Evolutionary conservation across 2,329 filamentous ascomycete genomes (phyloP).

Genomic region (Xylariaceae sp.): DNA sequence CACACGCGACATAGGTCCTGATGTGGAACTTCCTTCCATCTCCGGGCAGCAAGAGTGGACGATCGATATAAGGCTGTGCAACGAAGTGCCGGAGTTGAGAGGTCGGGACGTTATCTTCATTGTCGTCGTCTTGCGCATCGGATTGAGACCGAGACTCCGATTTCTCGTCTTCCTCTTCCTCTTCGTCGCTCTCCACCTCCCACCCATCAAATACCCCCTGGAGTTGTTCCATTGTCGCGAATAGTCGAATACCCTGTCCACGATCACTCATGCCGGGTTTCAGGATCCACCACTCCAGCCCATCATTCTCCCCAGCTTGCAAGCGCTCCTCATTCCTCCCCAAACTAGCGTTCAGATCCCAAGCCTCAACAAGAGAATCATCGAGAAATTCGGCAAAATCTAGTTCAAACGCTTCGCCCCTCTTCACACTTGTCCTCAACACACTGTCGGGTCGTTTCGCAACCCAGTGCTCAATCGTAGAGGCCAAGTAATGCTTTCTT

Average conservation of each 20-base stretch:
- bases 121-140: slow-evolving; percentile 26
- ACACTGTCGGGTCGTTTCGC: slow-evolving; percentile 75
- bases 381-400: slow-evolving; percentile 97
- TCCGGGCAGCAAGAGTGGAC: slow-evolving; percentile 69
- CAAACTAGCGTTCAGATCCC: slow-evolving; percentile 78
- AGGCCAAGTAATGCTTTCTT: slow-evolving; percentile 88
- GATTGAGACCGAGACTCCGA: slow-evolving; percentile 2
- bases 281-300: slow-evolving; percentile 94
- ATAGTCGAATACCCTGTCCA: slow-evolving; percentile 88
- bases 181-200: slow-evolving; percentile 65
- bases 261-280: slow-evolving; percentile 98
- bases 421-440: slow-evolving; percentile 69
- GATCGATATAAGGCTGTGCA: slow-evolving; percentile 90
- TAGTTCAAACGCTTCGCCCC: slow-evolving; percentile 83
- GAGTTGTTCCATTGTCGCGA: slow-evolving; percentile 81
- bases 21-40: slow-evolving; percentile 88
- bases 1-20: slow-evolving; percentile 81
- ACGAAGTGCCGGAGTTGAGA: slow-evolving; percentile 95
- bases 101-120: slow-evolving; percentile 65
- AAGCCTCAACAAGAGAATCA: slow-evolving; percentile 86
- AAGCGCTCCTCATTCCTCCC: slow-evolving; percentile 57
- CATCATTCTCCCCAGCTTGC: slow-evolving; percentile 20
- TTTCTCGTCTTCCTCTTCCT: slow-evolving; percentile 33
- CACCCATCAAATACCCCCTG: slow-evolving; percentile 86
- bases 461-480: slow-evolving; percentile 80